Evolutionary conservation across 2,329 filamentous ascomycete genomes (phyloP).

Genomic region (Leptographium lundbergii): DNA sequence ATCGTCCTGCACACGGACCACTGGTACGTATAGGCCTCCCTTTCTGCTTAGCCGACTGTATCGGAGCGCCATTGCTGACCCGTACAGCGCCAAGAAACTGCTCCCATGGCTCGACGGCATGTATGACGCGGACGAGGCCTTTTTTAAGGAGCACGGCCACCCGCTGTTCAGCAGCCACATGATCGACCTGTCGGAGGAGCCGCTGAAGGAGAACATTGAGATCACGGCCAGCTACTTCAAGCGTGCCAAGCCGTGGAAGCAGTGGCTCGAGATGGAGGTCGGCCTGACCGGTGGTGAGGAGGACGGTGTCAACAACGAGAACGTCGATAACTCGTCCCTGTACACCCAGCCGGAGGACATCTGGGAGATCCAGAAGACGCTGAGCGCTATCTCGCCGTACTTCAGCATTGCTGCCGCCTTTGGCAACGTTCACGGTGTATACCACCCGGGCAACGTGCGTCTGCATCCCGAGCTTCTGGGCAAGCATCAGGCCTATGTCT

Average conservation of each 20-base stretch:
- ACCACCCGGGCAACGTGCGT: constrained; percentile 69
- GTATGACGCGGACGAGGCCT: constrained; percentile 84
- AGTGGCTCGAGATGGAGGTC: constrained; percentile 97
- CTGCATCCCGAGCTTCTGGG: constrained; percentile 89
- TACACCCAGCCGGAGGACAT: constrained; percentile 99
- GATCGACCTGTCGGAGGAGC: constrained; percentile 94
- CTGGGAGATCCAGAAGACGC: constrained; percentile 76
- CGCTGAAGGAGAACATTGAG: constrained; percentile 78
- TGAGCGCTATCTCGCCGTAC: constrained; percentile 79
- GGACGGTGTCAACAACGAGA: constrained; percentile 79
- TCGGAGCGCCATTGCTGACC: neutral
- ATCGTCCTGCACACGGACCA: constrained; percentile 95
- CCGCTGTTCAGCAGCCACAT: constrained; percentile 90
- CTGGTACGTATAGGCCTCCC: constrained; percentile 6
- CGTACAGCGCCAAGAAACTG: constrained; percentile 88
- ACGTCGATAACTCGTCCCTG: constrained; percentile 89
- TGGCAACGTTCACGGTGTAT: constrained; percentile 98
- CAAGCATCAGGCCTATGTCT: constrained; percentile 92
- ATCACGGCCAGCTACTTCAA: constrained; percentile 90
- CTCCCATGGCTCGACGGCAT: constrained; percentile 96
- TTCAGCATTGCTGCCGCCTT: constrained; percentile 98
- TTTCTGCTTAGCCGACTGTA: neutral
- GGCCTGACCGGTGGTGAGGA: constrained; percentile 59
- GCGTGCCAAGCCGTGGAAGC: constrained; percentile 91
- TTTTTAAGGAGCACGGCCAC: constrained; percentile 87